Evolutionary conservation across 805 yeast species (phyloP), one percentile per base, ranked within the genome.

Genomic region (Metschnikowia amazonensis): DNA sequence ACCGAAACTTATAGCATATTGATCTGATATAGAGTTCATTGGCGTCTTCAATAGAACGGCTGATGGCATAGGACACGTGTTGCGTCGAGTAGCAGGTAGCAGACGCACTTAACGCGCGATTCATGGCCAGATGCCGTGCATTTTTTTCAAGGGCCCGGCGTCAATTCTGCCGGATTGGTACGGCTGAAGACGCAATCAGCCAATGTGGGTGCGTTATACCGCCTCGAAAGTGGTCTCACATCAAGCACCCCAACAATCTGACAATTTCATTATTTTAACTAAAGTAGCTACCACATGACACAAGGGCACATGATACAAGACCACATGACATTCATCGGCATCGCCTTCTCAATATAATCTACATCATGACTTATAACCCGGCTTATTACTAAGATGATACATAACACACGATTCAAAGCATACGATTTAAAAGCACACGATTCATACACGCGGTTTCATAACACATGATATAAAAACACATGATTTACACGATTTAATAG

Each of bases 21-120:
- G 23, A 3, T 18, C n/a, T 7, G 23, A 11, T 9, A 14, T 10
- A 17, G 35, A 18, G 4, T 8, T 13, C 13, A 32, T 32, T 3
- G n/a, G 18, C 10, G n/a, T 32, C 23, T 32, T 17, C 14, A 18
- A 32, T 13, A 23, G 35, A 11, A 32, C 33, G 33, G 33, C 33
- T 30, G 10, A 16, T 35, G 38, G 27, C 18, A 23, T 23, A 4
- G 28, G 38, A n/a, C 14, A 13, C 27, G 38, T 23, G 38, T n/a
- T 35, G 38, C 38, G 10, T 23, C 38, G 38, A 35, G 38, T 35
- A 35, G n/a, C 10, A n/a, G 38, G 38, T 35, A 35, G n/a, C 10
- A n/a, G 38, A 23, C 38, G 38, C 38, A 35, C 13, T 20, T 13
- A 14, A 13, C 14, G 38, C 38, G 29, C 38, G 38, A 35, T 35